phyloP scores from a whole-genome alignment of 1,139 yeast genomes.

The Sporopachydermia cereana region DNA sequence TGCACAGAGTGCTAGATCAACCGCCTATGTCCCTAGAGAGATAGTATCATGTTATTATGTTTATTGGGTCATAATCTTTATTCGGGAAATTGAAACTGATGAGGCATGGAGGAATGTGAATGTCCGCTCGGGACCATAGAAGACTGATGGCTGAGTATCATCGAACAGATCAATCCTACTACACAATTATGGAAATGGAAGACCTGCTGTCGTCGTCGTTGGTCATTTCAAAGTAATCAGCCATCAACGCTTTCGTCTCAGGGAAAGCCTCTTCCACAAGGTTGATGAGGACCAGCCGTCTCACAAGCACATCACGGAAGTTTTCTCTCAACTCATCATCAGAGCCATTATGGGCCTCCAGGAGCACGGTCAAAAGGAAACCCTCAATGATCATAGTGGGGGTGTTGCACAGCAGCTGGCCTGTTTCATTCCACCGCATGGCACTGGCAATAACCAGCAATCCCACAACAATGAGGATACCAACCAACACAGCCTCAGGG shows the following conservation, averaged over 20 bases:
- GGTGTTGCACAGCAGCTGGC: constrained; percentile 26
- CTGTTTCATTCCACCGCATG: constrained; percentile 26
- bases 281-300: constrained; percentile 8
- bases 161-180: no score
- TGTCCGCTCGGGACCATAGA: no score
- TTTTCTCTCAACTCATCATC: constrained; percentile 8
- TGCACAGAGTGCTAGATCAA: no score
- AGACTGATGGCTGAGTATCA: no score
- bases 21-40: no score
- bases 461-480: constrained; percentile 20
- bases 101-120: no score
- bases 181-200: background rate
- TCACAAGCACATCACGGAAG: constrained; percentile 7
- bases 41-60: no score
- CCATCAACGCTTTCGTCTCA: background rate
- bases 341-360: constrained; percentile 25
- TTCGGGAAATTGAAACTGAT: no score
- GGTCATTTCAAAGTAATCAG: background rate
- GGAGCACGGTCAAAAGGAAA: constrained; percentile 24
- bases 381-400: constrained; percentile 32
- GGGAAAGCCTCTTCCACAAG: constrained; percentile 7
- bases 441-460: constrained; percentile 22
- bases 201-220: background rate
- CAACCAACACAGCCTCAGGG: constrained; percentile 20
- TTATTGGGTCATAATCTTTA: no score